Base-by-base conservation (phyloP, 352 stramenopile genomes). In the Globisporangium middletonii region DNA sequence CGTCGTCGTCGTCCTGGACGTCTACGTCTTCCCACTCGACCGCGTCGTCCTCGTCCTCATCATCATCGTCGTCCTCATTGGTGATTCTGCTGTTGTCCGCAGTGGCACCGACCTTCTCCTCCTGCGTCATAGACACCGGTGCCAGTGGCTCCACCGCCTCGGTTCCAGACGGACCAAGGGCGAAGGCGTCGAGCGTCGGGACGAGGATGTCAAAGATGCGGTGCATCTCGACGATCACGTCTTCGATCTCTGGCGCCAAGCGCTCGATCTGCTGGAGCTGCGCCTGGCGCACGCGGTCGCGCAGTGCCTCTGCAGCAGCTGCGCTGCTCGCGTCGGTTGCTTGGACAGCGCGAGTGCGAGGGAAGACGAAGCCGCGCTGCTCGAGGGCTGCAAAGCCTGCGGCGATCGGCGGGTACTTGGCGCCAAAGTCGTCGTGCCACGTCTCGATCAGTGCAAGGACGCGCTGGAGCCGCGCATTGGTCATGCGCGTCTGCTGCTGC, bases 191-290 rank as follows among this genome's bases (percentile, higher is more conserved):
- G 15, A 92, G 51, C 18, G 78, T 92, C 37, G 81, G 81, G 27
- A 92, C 72, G 6, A 92, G 57, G 37, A 92, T 87, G 62, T 87
- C 73, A 56, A 88, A 89, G 37, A 83, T 72, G n/a, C 68, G 71
- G 57, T 92, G 71, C 81, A 89, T 88, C 60, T 89, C 81, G 19
- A 71, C 53, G 2, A 92, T 55, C 53, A 81, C 65, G 16, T 72
- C 63, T 63, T 89, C 79, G 64, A 92, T 89, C 58, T 92, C 81
- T 0, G 75, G 71, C 18, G 79, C 64, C 43, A 68, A 59, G 23
- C 57, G 60, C 8, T 48, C 62, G 75, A 92, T 88, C 12, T 61
- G 48, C 26, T 64, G 26, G 43, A 67, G 64, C 19, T 73, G 65
- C 28, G 49, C 45, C 11, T 60, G 42, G 12, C 46, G 57, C 15